Evolutionary conservation across 202 grass and related monocot species (phyloP), one percentile per base, ranked within the genome.

Genomic region (Musa balbisiana): DNA sequence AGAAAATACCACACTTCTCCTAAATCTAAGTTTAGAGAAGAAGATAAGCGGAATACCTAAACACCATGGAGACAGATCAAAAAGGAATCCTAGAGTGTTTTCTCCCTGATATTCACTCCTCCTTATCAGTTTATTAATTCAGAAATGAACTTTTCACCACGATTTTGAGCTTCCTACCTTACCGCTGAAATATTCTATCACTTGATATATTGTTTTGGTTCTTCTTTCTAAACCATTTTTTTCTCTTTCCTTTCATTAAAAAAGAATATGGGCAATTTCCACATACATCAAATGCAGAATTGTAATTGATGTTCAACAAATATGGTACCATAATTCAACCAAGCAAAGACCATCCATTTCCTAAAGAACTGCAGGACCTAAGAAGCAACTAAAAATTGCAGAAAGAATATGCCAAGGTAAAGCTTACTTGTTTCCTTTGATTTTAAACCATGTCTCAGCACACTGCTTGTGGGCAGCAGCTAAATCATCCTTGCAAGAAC

Each of bases 401-500:
- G 13, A 69, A 10, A 51, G 11, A 49, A 49, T 17, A 16, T 0
- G 26, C 16, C 5, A 56, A 60, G 55, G 1, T 12, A 19, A 60
- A 43, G 9, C 73, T 62, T 62, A 62, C 73, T 50, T 75, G 73
- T 75, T 75, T 75, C 73, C 73, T 43, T 53, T 75, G 25, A 75
- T 75, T 75, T 75, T 75, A 49, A 75, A 75, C 73, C 73, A 75
- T 50, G 73, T 75, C 55, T 75, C 73, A 49, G 73, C 73, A 11
- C 73, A 75, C 27, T 62, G 73, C 55, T 75, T 75, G 27, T 75
- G 73, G 9, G 73, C 73, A 60, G 73, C 73, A 75, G 54, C 73
- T 60, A 75, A 60, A 60, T 75, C 73, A 75, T 75, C 73, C 73
- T 75, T 75, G 55, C 73, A 75, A 60, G 73, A 75, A 75, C 73